phyloP scores from a whole-genome alignment of 129 eudicot genomes.

The Pseudognaphalium luteoalbum region DNA sequence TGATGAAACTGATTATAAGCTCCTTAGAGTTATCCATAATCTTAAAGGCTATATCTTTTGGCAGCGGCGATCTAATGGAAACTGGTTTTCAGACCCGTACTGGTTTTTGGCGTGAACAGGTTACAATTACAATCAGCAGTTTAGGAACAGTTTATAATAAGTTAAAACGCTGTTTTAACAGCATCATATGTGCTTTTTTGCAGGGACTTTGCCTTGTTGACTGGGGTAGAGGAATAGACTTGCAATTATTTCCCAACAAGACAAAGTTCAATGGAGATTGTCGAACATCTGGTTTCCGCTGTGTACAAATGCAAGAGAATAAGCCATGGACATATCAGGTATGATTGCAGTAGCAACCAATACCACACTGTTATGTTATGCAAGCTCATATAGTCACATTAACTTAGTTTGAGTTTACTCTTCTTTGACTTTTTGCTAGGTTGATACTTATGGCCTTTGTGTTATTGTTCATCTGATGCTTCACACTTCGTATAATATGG shows the following conservation, averaged over 20 bases:
- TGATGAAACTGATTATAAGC: not conserved
- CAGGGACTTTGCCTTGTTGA: slow-evolving; percentile 99
- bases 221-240: slow-evolving; percentile 98
- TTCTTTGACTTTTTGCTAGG: slow-evolving; percentile 22
- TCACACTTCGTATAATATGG: slow-evolving; percentile 79
- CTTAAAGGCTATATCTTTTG: slow-evolving; percentile 5
- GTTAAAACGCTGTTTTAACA: not conserved
- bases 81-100: slow-evolving; percentile 51
- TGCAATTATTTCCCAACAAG: slow-evolving; percentile 62
- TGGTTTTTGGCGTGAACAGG: slow-evolving; percentile 95
- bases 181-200: not conserved
- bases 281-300: slow-evolving; percentile 92
- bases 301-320: slow-evolving; percentile 90
- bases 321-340: slow-evolving; percentile 94
- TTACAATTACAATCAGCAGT: slow-evolving; percentile 19
- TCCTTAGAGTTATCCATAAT: not conserved
- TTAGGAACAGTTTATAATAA: not conserved
- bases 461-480: slow-evolving; percentile 95
- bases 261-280: slow-evolving; percentile 77
- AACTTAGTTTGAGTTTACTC: slow-evolving; percentile 5
- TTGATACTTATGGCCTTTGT: slow-evolving; percentile 80
- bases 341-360: not conserved
- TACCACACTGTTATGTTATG: slow-evolving; percentile 1
- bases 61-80: slow-evolving; percentile 67
- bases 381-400: not conserved